Evolutionary conservation across 2,329 filamentous ascomycete genomes (phyloP).

Genomic region (Arachnomyces sp.): DNA sequence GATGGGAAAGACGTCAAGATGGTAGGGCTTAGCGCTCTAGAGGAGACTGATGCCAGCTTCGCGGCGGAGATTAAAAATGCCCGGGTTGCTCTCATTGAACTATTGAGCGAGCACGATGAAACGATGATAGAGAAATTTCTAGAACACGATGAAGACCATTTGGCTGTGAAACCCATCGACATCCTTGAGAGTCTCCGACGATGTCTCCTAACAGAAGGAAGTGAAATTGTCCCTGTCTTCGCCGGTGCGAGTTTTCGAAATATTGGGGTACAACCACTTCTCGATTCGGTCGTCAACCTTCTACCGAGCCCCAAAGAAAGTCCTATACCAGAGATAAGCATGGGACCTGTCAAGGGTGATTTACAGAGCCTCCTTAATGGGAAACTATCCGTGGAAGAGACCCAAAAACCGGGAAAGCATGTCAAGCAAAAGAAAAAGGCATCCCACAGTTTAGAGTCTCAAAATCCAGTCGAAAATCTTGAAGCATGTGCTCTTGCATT

Average conservation of each 20-base stretch:
- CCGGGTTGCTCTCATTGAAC: slow-evolving; percentile 68
- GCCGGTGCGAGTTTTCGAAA: slow-evolving; percentile 89
- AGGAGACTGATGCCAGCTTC: slow-evolving; percentile 41
- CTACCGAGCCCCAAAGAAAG: slow-evolving; percentile 74
- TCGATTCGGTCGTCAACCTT: slow-evolving; percentile 82
- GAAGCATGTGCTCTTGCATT: slow-evolving; percentile 65
- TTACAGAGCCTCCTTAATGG: slow-evolving; percentile 43
- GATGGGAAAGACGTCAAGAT: slow-evolving; percentile 57
- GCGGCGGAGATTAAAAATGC: slow-evolving; percentile 65
- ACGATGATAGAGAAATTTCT: slow-evolving; percentile 76
- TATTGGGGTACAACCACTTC: slow-evolving; percentile 82
- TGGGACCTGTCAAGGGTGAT: slow-evolving; percentile 51
- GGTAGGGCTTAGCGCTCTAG: slow-evolving; percentile 47
- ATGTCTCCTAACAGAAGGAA: slow-evolving; percentile 56
- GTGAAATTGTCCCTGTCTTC: slow-evolving; percentile 74
- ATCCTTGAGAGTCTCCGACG: slow-evolving; percentile 68
- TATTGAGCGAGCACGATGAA: slow-evolving; percentile 83
- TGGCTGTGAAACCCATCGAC: slow-evolving; percentile 55
- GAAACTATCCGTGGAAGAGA: slow-evolving; percentile 32
- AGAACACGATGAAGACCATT: slow-evolving; percentile 63
- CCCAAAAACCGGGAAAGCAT: slow-evolving; percentile 23
- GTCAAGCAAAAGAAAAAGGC: slow-evolving; percentile 37
- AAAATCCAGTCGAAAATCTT: slow-evolving; percentile 50
- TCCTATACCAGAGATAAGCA: slow-evolving; percentile 67
- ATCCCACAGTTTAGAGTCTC: slow-evolving; percentile 38